Base-by-base conservation (phyloP, 2,329 filamentous ascomycete genomes). In the Paraconiothyrium brasiliense region DNA sequence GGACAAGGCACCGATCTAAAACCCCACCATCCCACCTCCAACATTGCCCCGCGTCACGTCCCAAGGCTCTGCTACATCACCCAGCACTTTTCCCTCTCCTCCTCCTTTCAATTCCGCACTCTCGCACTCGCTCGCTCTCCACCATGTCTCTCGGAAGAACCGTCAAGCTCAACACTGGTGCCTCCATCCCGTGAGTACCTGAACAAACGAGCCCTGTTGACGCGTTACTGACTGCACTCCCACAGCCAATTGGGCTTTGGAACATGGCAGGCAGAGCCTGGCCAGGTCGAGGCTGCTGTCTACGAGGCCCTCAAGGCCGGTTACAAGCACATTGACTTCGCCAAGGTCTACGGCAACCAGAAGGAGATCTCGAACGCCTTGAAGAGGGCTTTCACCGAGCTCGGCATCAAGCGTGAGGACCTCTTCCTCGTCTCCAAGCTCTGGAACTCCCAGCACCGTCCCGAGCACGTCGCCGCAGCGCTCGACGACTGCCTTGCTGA, bases 391-490 rank as follows among this genome's bases (percentile, higher is more conserved):
- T 73, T 73, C 44, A 68, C 64, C 51, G 85, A 85, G 54, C 77
- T 92, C 4, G 62, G 61, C 34, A 58, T 72, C 41, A 71, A 71
- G 64, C 68, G 71, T 41, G 92, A 74, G 50, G 69, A 73, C 34
- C 59, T 74, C 47, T 74, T 73, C 64, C 70, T 74, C 60, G 73
- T 93, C 67, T 93, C 91, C 78, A 97, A 97, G 85, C 89, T 97
- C 61, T 96, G 92, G 92, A 93, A 94, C 84, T 89, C 89, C 68
- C 95, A 93, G 86, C 92, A 96, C 84, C 90, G 93, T 73, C 69
- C 70, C 22, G 56, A 71, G 49, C 85, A 86, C 70, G 92, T 94
- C 73, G 85, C 83, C 77, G 87, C 87, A 79, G 89, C 88, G 76
- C 92, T 95, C 80, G 94, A 67, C 84, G 86, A 68, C 83, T 90